These are phyloP conservation scores for Globisporangium takayamanum DNA, from an alignment of 352 stramenopile species.

Conservation along the genomic window DNA sequence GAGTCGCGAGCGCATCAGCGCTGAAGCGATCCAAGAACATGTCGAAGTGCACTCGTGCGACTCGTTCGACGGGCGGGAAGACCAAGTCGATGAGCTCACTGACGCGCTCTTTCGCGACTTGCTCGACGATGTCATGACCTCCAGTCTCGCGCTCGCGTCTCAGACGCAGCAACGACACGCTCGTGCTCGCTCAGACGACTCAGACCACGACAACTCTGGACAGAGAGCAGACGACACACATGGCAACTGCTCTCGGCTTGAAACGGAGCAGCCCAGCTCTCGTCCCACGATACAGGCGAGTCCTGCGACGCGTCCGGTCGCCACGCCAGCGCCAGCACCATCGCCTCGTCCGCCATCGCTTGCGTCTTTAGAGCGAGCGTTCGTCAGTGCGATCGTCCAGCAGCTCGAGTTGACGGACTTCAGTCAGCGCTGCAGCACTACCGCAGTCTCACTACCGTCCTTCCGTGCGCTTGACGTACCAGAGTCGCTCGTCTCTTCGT, in stretches of 20 bases:
- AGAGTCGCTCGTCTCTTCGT: not conserved
- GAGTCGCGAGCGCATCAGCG: not conserved
- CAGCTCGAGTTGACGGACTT: conserved; percentile 1
- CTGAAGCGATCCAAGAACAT: not conserved
- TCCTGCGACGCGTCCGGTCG: not conserved
- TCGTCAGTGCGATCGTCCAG: not conserved
- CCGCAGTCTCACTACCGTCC: not conserved
- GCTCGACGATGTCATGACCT: not conserved
- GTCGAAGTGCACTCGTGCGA: not conserved
- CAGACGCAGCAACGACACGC: no score
- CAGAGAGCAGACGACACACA: no score
- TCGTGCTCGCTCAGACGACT: not conserved
- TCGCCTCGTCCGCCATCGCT: not conserved
- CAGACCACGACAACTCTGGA: no score
- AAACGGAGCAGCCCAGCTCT: no score
- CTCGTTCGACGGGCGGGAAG: not conserved
- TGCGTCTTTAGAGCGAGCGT: not conserved
- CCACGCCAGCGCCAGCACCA: not conserved
- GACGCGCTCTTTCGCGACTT: conserved; percentile 7
- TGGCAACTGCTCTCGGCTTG: no score
- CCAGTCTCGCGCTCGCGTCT: not conserved
- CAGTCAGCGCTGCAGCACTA: not conserved
- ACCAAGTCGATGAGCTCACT: not conserved
- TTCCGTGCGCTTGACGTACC: not conserved
- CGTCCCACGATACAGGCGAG: not conserved